These are phyloP conservation scores for Populus hybrid DNA, from an alignment of 441 rosid genomes.

Conservation along the genomic window DNA sequence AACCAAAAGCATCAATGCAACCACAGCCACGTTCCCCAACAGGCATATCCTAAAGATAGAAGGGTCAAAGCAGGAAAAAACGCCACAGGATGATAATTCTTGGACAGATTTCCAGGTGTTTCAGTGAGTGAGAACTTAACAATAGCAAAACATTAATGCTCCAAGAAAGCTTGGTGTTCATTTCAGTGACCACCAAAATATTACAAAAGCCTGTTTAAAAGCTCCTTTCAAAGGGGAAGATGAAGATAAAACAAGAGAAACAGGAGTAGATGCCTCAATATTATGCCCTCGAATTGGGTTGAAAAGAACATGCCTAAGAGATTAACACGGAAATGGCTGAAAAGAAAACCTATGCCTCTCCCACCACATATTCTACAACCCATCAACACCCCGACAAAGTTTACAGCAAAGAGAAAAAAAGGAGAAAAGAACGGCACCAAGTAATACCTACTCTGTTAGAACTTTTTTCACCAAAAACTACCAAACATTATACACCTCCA, in stretches of 20 bases:
- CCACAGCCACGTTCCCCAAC: background rate
- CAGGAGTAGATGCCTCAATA: constrained; percentile 14
- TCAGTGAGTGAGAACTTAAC: background rate
- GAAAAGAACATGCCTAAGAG: constrained; percentile 30
- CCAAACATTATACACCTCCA: constrained; percentile 32
- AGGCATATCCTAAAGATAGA: background rate
- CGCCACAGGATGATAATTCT: background rate
- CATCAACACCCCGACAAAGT: constrained; percentile 21
- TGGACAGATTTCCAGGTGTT: background rate
- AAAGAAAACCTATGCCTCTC: constrained; percentile 23
- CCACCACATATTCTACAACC: constrained; percentile 32
- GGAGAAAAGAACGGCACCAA: constrained; percentile 14
- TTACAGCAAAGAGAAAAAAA: constrained; percentile 6
- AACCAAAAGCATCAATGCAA: too few species aligned
- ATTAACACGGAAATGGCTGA: constrained; percentile 5
- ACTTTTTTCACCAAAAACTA: constrained; percentile 22
- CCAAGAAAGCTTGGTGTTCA: constrained; percentile 13
- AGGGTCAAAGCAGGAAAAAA: background rate
- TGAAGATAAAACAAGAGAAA: constrained; percentile 4
- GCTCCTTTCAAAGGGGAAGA: constrained; percentile 19
- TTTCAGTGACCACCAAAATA: constrained; percentile 25
- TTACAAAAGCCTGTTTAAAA: constrained; percentile 23
- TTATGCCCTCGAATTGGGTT: constrained; percentile 17
- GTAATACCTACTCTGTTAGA: constrained; percentile 32
- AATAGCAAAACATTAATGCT: background rate